Evolutionary conservation across 345 rosid genomes (phyloP).

Genomic region (Noccaea bulbosa): DNA sequence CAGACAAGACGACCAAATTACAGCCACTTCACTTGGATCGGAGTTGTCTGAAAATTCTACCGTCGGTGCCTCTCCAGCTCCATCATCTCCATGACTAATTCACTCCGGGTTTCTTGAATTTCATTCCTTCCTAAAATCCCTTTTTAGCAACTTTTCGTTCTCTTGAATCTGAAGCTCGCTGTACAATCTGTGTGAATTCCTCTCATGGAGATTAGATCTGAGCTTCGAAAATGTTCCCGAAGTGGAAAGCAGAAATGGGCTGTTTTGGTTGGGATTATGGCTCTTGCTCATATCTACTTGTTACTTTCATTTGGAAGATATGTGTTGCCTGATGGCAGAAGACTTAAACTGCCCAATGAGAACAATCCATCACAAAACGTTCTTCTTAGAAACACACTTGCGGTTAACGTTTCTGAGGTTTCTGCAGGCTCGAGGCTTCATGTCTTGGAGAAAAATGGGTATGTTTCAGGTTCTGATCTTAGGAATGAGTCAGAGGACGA

Average conservation of each 20-base stretch:
- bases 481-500: constrained; percentile 34
- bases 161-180: not conserved
- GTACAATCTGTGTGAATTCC: constrained; percentile 1
- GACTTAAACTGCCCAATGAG: constrained; percentile 55
- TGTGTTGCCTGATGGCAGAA: constrained; percentile 67
- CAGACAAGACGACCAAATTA: constrained; percentile 22
- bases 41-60: not conserved
- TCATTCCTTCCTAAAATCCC: not conserved
- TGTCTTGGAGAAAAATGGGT: constrained; percentile 37
- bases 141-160: constrained; percentile 3
- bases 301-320: constrained; percentile 54
- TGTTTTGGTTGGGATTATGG: constrained; percentile 53
- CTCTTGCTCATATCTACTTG: constrained; percentile 59
- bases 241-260: constrained; percentile 61
- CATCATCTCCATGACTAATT: constrained; percentile 14
- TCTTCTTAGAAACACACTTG: constrained; percentile 62
- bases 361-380: constrained; percentile 48
- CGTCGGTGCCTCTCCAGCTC: constrained; percentile 3
- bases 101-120: constrained; percentile 13
- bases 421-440: constrained; percentile 12
- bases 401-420: constrained; percentile 53
- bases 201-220: constrained; percentile 52
- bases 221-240: constrained; percentile 44
- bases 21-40: constrained; percentile 28
- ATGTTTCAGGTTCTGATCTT: constrained; percentile 26